Percentiles rank a stretch among this genome's conserved stretches.
phyloP scores from a whole-genome alignment of 208 protist genomes.

The Porcisia deanei region DNA sequence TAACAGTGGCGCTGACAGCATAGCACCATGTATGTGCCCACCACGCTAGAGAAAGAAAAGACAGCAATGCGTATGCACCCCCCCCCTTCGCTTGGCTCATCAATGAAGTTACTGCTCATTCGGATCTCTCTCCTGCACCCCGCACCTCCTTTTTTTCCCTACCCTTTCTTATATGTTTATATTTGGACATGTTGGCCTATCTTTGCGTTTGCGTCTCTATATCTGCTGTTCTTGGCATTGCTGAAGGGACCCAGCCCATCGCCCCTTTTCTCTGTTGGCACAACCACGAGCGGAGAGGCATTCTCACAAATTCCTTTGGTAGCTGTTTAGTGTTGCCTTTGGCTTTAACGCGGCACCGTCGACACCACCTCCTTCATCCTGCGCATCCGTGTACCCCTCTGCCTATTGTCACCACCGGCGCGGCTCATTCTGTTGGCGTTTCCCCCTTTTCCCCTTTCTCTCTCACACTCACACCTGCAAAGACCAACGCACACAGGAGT shows the following conservation, averaged over 20 bases:
- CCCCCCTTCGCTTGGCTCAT: too few species aligned
- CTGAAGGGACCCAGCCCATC: not conserved
- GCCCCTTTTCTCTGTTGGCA: not conserved
- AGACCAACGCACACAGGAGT: not conserved
- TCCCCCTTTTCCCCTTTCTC: not conserved
- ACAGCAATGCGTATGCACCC: not conserved
- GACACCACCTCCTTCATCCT: not conserved
- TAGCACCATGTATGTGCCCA: too few species aligned
- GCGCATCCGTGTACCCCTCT: not conserved
- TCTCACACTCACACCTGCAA: not conserved
- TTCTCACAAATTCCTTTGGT: not conserved
- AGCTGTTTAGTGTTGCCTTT: not conserved
- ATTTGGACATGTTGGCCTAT: too few species aligned
- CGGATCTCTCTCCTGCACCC: not conserved
- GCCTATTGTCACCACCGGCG: too few species aligned
- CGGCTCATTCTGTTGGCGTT: not conserved
- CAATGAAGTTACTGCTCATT: not conserved
- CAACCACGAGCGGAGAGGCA: not conserved
- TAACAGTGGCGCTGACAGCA: too few species aligned
- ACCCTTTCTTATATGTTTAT: not conserved
- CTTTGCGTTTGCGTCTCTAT: not conserved
- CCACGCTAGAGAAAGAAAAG: not conserved
- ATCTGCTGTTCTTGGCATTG: not conserved
- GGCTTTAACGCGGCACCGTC: not conserved
- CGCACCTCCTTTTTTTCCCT: too few species aligned